These are phyloP conservation scores for Chlorella sp. DNA, from an alignment of 139 green algal genomes.

Conservation along the genomic window DNA sequence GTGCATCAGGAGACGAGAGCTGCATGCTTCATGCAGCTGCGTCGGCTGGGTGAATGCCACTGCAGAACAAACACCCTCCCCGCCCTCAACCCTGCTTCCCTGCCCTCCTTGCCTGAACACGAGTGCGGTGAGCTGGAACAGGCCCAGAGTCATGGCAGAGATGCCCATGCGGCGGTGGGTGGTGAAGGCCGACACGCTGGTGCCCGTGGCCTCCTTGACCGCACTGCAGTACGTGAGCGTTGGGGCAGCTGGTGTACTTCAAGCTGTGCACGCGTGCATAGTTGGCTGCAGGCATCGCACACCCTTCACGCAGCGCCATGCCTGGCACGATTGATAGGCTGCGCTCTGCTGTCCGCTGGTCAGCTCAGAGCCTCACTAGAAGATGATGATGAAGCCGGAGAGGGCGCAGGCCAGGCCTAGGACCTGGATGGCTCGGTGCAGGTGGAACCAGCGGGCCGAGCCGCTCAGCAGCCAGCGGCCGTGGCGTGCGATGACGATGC, in stretches of 20 bases:
- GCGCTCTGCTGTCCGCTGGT: background rate
- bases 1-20: too few species aligned
- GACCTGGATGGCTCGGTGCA: conserved; percentile 22
- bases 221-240: background rate
- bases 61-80: too few species aligned
- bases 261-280: too few species aligned
- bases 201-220: conserved; percentile 8
- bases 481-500: conserved; percentile 28
- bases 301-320: too few species aligned
- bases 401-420: conserved; percentile 43
- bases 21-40: too few species aligned
- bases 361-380: background rate
- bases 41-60: too few species aligned
- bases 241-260: background rate
- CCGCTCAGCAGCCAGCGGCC: background rate
- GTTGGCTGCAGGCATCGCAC: too few species aligned
- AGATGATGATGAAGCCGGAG: conserved; percentile 40
- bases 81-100: background rate
- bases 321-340: too few species aligned
- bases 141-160: conserved; percentile 45
- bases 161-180: conserved; percentile 45
- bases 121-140: conserved; percentile 37
- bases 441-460: background rate
- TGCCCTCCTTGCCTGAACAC: background rate
- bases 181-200: conserved; percentile 16